Base-by-base conservation (phyloP, 768 basidiomycete species). In the Kwoniella sp. region DNA sequence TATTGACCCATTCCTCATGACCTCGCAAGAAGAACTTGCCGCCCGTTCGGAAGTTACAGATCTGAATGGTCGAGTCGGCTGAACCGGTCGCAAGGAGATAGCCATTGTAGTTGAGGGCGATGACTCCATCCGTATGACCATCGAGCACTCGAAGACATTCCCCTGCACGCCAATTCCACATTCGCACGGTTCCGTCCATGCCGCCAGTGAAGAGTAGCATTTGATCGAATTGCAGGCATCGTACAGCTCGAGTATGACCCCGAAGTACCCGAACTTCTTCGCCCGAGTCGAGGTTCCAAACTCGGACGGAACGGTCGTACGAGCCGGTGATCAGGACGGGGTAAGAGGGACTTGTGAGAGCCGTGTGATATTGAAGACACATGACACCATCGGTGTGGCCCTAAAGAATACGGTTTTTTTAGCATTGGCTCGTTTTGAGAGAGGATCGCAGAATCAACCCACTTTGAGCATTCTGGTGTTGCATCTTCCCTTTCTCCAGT, bases 301-400 rank as follows among this genome's bases (percentile, higher is more conserved):
- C 88, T 21, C 94, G 87, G 4, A 88, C 87, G 2, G 92, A 96
- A 71, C 90, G 88, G 75, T 99, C 96, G 80, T 96, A 98, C 1
- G 93, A 96, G 26, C 96, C 96, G 1, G 96, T 95, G 83, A 99
- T 93, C 58, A 99, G 88, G 66, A 99, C 87, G 6, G 95, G 93
- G 66, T 79, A 79, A 10, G 78, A 74, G 74, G 93, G 96, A 8
- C 87, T 83, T 8, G 91, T 90, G 77, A 74, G 69, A 3, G 76
- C 60, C 15, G 73, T 95, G 77, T 84, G 88, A 78, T 93, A 94
- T 76, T 99, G 96, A 3, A 99, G 85, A 78, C 95, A 98, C 90
- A 97, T 94, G 73, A 99, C 87, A 65, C 93, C 91, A 73, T 98
- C 91, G 7, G 91, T 89, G 81, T 99, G 96, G 6, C 96, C 96